These are phyloP conservation scores for Sarocladium strictum DNA, from an alignment of 2,329 filamentous ascomycete genomes.

Conservation along the genomic window DNA sequence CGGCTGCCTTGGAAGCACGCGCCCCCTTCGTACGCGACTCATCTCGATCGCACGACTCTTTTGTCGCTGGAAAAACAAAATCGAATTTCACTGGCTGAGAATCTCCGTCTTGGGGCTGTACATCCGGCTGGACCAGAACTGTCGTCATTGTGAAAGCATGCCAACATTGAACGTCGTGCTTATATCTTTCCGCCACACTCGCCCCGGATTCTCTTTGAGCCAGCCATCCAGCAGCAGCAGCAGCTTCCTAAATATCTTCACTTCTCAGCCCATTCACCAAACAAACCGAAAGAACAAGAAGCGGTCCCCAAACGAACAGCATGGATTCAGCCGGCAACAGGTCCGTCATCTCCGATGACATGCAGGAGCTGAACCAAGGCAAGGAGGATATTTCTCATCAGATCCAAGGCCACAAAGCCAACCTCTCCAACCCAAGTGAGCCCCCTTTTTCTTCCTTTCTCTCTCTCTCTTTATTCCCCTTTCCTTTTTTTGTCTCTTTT, in stretches of 20 bases:
- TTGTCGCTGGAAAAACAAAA: background rate
- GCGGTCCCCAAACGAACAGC: conserved; percentile 9
- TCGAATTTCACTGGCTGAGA: background rate
- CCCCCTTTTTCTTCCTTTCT: background rate
- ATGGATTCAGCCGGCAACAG: conserved; percentile 32
- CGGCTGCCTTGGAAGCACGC: conserved; percentile 4
- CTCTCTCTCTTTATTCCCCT: background rate
- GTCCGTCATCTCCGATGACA: conserved; percentile 33
- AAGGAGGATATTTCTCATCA: conserved; percentile 21
- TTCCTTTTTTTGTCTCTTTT: background rate
- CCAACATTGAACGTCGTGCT: no score
- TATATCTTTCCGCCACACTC: no score
- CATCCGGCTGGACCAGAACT: no score
- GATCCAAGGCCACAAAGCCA: conserved; percentile 38
- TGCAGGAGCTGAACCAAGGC: conserved; percentile 30
- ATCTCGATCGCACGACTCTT: conserved; percentile 6
- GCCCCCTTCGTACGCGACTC: background rate
- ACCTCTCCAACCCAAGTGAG: conserved; percentile 40
- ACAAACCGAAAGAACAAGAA: background rate
- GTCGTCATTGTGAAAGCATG: background rate
- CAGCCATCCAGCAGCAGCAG: no score
- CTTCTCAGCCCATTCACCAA: background rate
- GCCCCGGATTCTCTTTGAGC: no score
- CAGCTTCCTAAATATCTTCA: no score
- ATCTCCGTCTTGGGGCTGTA: background rate